Evolutionary conservation across 768 basidiomycete species (phyloP), one percentile per base, ranked within the genome.

Genomic region (Xerocomellus chrysenteron): DNA sequence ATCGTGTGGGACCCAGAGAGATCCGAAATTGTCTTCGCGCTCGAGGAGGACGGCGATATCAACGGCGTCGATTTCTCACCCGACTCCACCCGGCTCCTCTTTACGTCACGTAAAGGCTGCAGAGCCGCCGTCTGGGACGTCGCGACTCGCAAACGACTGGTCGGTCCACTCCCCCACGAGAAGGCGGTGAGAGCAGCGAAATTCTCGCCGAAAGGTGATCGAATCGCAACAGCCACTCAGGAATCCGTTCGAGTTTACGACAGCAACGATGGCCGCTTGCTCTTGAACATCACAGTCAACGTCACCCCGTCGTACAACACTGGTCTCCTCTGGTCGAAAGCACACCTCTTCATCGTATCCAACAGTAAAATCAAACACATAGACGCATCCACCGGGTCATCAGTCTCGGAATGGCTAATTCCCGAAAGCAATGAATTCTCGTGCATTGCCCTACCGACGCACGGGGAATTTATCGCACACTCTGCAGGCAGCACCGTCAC

Each of bases 261-360:
- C 39, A 41, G 52, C 45, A 16, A n/a, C 7, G 17, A 47, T 21
- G 53, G 50, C 9, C 14, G 19, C 14, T 16, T 54, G 16, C 50
- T 62, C n/a, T 14, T 19, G 4, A 5, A 21, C 17, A 26, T 44
- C 42, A 4, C 2, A 16, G 35, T 19, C 6, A 3, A 9, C 2
- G 30, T 26, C 1, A 19, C 13, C n/a, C 16, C 37, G 37, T 10
- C 5, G 14, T 7, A 2, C 45, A 54, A 33, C 16, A 12, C 28
- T 6, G 13, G 42, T 26, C 50, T 56, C 19, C 4, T 28, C n/a
- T 60, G 59, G 59, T 47, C n/a, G 8, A 14, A 33, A n/a, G 19
- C 50, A n/a, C 52, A 54, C 4, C 39, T 60, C 11, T 43, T 61
- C 17, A 14, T 40, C 12, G 5, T 43, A 17, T 48, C 54, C 13